Percentiles rank a stretch among this genome's conserved stretches.
These are phyloP conservation scores for Zymoseptoria ardabiliae DNA, from an alignment of 2,329 filamentous ascomycete species.

Conservation along the genomic window DNA sequence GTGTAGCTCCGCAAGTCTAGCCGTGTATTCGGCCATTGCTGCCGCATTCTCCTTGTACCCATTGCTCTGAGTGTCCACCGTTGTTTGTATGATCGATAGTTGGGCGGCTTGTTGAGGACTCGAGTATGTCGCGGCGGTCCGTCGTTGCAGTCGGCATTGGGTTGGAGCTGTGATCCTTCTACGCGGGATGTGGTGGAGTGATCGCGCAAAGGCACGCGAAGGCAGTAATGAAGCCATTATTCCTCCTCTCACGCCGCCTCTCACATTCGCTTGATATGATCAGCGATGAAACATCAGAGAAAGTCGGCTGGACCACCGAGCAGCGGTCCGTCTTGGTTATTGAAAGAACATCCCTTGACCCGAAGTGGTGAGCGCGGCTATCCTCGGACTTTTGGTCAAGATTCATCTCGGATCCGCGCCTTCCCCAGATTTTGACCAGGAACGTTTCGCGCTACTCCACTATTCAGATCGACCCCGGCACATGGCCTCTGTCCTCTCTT, in stretches of 20 bases:
- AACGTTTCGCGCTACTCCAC: neutral
- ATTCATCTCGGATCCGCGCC: neutral
- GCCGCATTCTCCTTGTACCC: constrained; percentile 75
- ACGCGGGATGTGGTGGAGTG: constrained; percentile 12
- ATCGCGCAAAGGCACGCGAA: constrained; percentile 9
- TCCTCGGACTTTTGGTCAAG: neutral
- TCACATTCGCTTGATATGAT: neutral
- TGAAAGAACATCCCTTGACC: neutral
- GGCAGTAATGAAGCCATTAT: constrained; percentile 13
- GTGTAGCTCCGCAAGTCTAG: constrained; percentile 62
- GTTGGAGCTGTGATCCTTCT: constrained; percentile 4
- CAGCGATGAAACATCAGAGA: neutral
- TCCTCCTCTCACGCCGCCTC: neutral
- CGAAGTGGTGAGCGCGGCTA: neutral
- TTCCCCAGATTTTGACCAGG: neutral
- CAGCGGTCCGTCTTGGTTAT: neutral
- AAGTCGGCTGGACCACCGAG: neutral
- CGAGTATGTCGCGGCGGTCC: constrained; percentile 65
- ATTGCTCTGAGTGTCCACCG: constrained; percentile 67
- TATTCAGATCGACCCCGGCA: neutral
- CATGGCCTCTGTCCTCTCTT: neutral
- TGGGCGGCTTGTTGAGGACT: constrained; percentile 73
- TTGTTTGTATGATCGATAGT: constrained; percentile 70
- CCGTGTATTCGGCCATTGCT: constrained; percentile 68
- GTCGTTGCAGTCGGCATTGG: constrained; percentile 14